Percentiles rank a stretch among this genome's conserved stretches.
phyloP scores from a whole-genome alignment of 2,329 filamentous ascomycete species.

The Apiospora malaysiana region DNA sequence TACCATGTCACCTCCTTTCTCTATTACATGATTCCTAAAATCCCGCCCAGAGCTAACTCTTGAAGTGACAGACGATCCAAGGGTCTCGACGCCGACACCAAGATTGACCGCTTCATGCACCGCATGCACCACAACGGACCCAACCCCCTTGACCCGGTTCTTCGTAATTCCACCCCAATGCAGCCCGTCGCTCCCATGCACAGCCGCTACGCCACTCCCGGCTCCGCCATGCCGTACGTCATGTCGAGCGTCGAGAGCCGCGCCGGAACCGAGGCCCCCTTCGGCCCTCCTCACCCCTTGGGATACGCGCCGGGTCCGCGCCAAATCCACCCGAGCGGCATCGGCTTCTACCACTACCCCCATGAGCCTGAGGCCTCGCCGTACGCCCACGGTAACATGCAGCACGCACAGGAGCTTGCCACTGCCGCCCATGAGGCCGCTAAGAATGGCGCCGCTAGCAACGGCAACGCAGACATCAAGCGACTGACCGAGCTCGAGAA shows the following conservation, averaged over 20 bases:
- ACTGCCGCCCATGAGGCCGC: neutral
- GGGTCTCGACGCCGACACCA: constrained; percentile 26
- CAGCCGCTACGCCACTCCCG: constrained; percentile 1
- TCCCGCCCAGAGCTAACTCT: neutral
- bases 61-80: constrained; percentile 20
- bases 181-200: constrained; percentile 1
- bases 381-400: neutral
- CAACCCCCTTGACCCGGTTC: neutral
- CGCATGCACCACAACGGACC: constrained; percentile 4
- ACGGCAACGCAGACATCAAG: neutral
- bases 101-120: constrained; percentile 27
- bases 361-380: neutral
- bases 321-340: neutral
- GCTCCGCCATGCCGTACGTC: neutral
- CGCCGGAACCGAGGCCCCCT: constrained; percentile 11
- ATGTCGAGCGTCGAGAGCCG: neutral
- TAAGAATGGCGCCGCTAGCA: neutral
- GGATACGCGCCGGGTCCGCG: neutral
- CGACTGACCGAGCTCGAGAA: neutral
- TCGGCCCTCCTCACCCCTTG: neutral
- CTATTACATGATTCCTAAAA: neutral
- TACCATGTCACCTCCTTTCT: neutral
- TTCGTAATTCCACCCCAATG: neutral
- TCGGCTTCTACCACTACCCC: neutral
- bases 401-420: neutral